Conservation (phyloP, 176 grass and related monocot species). For the Stipa capillata region DNA sequence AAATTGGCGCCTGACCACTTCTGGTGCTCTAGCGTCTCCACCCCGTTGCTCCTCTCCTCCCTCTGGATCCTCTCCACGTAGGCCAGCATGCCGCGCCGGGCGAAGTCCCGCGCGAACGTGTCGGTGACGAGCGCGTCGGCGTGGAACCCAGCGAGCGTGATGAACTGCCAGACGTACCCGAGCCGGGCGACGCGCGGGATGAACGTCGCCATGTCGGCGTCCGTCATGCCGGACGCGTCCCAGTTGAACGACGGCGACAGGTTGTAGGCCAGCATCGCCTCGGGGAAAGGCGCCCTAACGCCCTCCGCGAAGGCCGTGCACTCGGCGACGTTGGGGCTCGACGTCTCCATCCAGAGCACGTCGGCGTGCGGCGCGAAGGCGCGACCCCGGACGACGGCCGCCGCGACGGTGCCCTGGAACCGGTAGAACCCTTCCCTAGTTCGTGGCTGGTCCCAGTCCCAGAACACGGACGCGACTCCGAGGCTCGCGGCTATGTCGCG, state of each 20-base stretch:
- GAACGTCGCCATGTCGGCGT: conserved; percentile 63
- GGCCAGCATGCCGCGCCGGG: conserved; percentile 66
- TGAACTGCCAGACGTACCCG: conserved; percentile 96
- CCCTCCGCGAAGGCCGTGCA: conserved; percentile 71
- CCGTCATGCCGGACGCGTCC: conserved; percentile 88
- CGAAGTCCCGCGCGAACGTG: conserved; percentile 88
- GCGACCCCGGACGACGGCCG: conserved; percentile 59
- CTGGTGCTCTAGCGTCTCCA: conserved; percentile 89
- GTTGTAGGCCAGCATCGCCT: conserved; percentile 90
- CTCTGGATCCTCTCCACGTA: conserved; percentile 97
- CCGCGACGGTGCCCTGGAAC: conserved; percentile 64
- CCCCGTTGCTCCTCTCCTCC: conserved; percentile 81
- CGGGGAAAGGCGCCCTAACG: conserved; percentile 37
- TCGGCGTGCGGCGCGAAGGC: conserved; percentile 73
- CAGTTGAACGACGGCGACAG: conserved; percentile 98
- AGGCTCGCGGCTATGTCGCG: conserved; percentile 55
- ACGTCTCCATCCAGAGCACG: conserved; percentile 96
- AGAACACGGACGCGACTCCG: conserved; percentile 51
- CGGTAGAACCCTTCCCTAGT: conserved; percentile 92
- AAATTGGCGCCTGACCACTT: conserved; percentile 95
- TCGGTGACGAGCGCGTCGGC: conserved; percentile 83
- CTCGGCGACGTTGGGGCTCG: conserved; percentile 69
- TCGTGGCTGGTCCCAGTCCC: conserved; percentile 89
- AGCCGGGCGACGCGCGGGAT: conserved; percentile 61
- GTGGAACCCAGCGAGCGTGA: conserved; percentile 91